Base-by-base conservation (phyloP, 106 monocot genomes). In the Dendrobium officinale region DNA sequence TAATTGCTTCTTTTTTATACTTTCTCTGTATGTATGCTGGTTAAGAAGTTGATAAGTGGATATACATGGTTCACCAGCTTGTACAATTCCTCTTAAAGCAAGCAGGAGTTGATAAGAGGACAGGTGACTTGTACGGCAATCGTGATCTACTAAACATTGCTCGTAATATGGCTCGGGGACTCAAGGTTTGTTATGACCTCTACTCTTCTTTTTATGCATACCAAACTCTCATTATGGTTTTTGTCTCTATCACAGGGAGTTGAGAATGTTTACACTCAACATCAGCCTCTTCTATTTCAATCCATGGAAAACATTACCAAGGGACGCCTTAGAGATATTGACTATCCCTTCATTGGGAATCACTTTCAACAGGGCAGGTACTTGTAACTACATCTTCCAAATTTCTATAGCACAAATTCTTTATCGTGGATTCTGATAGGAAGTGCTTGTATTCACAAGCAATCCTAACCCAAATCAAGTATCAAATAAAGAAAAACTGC, bases 221-320 rank as follows among this genome's bases (percentile, higher is more conserved):
- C 41, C 17, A 17, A 49, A 64, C 48, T 42, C 80, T 79, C 55
- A 85, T 78, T 29, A 11, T 54, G 80, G 37, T 22, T 8, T 29
- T 75, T 13, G 1, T 42, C 55, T 70, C 77, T 87, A 56, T 44
- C 76, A 33, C 85, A 99, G 99, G 99, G 99, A 64, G 93, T 95
- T 78, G 99, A 99, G 84, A 99, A 99, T 85, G 99, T 99, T 1
- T 99, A 99, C 78, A 99, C 99, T 42, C 95, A 99, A 67, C 99
- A 99, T 55, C 99, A 99, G 82, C 91, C 99, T 80, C 99, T 99
- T 86, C 80, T 99, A 61, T 90, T 99, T 55, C 99, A 99, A 86
- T 90, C 87, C 41, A 99, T 95, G 95, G 95, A 99, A 86, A 90
- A 86, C 74, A 93, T 99, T 66, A 87, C 81, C 19, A 99, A 99